Evolutionary conservation across 768 basidiomycete genomes (phyloP).

Genomic region (Calvatia gigantea): DNA sequence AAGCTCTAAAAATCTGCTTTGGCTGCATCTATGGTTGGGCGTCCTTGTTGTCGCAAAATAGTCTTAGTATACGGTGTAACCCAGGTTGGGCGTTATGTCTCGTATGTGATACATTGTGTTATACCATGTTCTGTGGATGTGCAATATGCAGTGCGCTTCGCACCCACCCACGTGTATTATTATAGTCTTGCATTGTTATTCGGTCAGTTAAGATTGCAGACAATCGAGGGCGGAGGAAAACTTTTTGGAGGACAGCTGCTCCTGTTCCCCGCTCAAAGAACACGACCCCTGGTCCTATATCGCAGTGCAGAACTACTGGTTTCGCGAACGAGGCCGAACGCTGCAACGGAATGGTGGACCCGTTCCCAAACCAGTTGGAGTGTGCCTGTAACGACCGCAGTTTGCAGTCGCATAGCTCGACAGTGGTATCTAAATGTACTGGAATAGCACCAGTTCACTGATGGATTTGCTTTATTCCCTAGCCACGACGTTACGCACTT

Average conservation of each 20-base stretch:
- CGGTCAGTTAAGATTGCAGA: background rate
- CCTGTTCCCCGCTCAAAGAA: constrained; percentile 78
- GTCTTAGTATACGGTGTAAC: constrained; percentile 8
- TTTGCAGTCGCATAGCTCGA: too few relatives aligned
- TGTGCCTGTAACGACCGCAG: too few relatives aligned
- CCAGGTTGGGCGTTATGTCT: background rate
- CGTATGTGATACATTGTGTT: constrained; percentile 7
- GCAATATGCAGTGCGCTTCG: too few relatives aligned
- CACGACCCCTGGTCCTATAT: constrained; percentile 59
- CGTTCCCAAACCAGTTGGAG: too few relatives aligned
- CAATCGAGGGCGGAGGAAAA: too few relatives aligned
- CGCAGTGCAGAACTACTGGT: constrained; percentile 61
- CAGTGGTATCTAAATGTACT: too few relatives aligned
- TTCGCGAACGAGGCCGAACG: too few relatives aligned
- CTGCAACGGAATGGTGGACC: too few relatives aligned
- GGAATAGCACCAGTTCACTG: too few relatives aligned
- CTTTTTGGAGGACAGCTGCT: constrained; percentile 52
- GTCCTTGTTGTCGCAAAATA: background rate
- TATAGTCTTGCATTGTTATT: background rate
- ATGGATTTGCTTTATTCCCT: too few relatives aligned
- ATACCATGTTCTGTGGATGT: constrained; percentile 3
- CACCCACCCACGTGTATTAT: constrained; percentile 6
- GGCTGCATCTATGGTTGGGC: background rate
- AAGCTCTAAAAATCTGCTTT: constrained; percentile 54
- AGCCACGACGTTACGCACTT: too few relatives aligned